phyloP scores from a whole-genome alignment of 2,329 filamentous ascomycete species.

The Ceratocystis lukuohia region DNA sequence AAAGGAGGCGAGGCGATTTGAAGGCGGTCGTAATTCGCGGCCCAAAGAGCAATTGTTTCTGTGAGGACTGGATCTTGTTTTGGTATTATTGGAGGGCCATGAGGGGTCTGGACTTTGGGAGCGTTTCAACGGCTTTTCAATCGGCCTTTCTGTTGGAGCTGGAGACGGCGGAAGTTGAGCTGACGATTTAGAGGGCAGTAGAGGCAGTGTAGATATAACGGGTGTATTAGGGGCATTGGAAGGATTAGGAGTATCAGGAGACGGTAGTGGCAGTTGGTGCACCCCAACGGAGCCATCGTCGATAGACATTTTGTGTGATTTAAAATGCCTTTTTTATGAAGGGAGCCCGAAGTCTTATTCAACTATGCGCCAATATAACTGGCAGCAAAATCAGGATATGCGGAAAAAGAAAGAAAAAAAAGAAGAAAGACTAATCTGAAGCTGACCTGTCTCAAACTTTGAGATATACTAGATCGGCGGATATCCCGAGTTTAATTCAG shows the following conservation, averaged over 20 bases:
- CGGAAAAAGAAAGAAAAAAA: background rate
- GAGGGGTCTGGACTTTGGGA: conserved; percentile 9
- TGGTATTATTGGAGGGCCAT: conserved; percentile 14
- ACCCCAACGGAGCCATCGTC: background rate
- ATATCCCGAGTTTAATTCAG: background rate
- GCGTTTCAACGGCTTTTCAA: conserved; percentile 12
- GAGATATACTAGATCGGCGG: background rate
- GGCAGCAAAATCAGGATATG: background rate
- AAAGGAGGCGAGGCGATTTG: conserved; percentile 15
- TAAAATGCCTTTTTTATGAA: background rate
- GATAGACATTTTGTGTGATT: conserved; percentile 3
- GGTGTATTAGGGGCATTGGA: background rate
- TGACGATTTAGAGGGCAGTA: background rate
- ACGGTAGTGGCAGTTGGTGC: background rate
- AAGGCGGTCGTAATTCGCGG: conserved; percentile 9
- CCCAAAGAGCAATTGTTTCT: background rate
- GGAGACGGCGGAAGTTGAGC: conserved; percentile 11
- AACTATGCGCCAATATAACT: background rate
- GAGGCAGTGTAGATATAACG: background rate
- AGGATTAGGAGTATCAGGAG: conserved; percentile 4
- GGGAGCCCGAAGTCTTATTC: background rate
- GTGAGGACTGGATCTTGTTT: conserved; percentile 9
- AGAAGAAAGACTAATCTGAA: background rate
- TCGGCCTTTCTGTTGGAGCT: conserved; percentile 5
- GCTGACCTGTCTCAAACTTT: conserved; percentile 1